phyloP scores from a whole-genome alignment of 2,329 filamentous ascomycete genomes.

The Trichoderma afroharzianum region DNA sequence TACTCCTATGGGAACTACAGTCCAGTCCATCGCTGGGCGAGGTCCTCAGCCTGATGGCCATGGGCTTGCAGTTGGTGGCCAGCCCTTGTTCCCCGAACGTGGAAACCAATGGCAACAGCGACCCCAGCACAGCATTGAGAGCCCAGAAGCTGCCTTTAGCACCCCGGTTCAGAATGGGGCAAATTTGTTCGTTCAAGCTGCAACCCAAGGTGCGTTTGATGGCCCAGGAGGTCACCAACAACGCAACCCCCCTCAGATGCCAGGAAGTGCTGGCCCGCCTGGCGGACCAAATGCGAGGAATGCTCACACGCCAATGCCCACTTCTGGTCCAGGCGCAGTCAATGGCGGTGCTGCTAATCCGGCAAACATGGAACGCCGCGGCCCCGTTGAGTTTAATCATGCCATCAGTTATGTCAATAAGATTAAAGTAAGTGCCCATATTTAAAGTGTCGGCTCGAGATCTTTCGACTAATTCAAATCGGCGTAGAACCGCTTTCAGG shows the following conservation, averaged over 20 bases:
- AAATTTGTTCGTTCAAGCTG: conserved; percentile 44
- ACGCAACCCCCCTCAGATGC: conserved; percentile 30
- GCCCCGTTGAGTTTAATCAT: conserved; percentile 97
- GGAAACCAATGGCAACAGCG: conserved; percentile 55
- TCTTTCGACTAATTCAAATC: conserved; percentile 17
- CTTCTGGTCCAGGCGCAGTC: conserved; percentile 52
- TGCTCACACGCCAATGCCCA: conserved; percentile 58
- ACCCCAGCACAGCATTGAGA: conserved; percentile 57
- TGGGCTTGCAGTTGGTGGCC: conserved; percentile 35
- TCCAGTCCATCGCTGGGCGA: conserved; percentile 72
- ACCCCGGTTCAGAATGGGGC: conserved; percentile 51
- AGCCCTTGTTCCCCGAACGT: conserved; percentile 47
- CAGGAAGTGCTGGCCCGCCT: conserved; percentile 30
- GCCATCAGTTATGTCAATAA: conserved; percentile 99
- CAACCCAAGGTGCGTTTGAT: conserved; percentile 36
- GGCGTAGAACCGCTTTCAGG: conserved; percentile 84
- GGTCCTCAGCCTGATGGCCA: conserved; percentile 45
- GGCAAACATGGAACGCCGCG: conserved; percentile 73
- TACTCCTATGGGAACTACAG: conserved; percentile 95
- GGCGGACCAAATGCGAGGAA: conserved; percentile 48
- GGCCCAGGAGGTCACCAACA: conserved; percentile 28
- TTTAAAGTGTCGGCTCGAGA: background rate
- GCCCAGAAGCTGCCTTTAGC: conserved; percentile 60
- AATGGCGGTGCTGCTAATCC: conserved; percentile 60
- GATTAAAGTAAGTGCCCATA: conserved; percentile 72